A percentile compares a stretch with the other conserved stretches of the same genome.
These are phyloP conservation scores for Cercophora scortea DNA, from an alignment of 495 filamentous ascomycete species.

Conservation along the genomic window DNA sequence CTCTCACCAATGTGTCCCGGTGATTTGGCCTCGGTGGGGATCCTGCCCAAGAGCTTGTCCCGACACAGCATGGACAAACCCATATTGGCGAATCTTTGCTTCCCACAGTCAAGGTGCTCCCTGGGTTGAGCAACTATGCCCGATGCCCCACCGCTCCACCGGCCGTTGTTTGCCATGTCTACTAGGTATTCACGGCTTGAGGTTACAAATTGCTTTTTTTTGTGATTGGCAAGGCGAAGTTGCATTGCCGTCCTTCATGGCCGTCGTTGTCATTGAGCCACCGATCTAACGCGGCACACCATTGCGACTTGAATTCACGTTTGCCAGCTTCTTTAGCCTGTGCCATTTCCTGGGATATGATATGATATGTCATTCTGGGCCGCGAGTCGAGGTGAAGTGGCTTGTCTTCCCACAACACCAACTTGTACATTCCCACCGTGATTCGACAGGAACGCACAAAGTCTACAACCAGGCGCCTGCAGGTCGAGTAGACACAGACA, in stretches of 20 bases:
- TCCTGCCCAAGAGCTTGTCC: neutral
- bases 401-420: neutral
- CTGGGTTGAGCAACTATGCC: neutral
- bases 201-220: neutral
- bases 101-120: neutral
- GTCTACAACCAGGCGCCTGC: neutral
- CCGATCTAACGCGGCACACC: neutral
- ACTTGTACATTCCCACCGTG: neutral
- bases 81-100: neutral
- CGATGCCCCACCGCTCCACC: neutral
- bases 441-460: neutral
- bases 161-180: neutral
- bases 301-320: neutral
- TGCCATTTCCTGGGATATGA: neutral
- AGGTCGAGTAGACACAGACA: neutral
- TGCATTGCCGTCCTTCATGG: neutral
- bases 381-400: neutral
- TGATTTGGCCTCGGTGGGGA: neutral
- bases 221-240: neutral
- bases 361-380: constrained; percentile 6
- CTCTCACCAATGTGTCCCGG: neutral
- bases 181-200: neutral
- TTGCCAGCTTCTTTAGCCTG: neutral
- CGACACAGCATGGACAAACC: neutral
- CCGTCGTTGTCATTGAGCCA: neutral